Percentiles rank a stretch among this genome's conserved stretches.
Conservation (phyloP, 1,284 basidiomycete species). For the Ganoderma resinaceum region DNA sequence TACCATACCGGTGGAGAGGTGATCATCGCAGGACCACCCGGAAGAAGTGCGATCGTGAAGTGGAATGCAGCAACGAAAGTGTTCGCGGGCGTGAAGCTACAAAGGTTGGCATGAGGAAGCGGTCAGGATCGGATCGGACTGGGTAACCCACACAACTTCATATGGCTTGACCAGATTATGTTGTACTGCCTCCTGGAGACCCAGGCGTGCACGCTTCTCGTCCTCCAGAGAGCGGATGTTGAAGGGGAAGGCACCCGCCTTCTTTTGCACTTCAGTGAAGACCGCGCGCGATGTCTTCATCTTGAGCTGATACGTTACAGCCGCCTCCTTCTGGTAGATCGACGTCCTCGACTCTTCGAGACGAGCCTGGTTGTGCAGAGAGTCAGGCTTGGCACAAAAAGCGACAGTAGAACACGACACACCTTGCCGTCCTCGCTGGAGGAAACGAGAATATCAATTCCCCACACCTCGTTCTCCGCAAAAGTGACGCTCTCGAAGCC, state of each 20-base stretch:
- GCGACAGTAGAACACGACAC: neutral
- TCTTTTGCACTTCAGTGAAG: slow-evolving; percentile 97
- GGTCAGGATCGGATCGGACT: neutral
- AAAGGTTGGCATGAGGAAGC: neutral
- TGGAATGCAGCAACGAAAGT: slow-evolving; percentile 93
- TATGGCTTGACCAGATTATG: slow-evolving; percentile 92
- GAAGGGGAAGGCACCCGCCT: slow-evolving; percentile 98
- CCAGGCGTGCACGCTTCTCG: slow-evolving; percentile 94
- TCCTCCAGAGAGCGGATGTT: slow-evolving; percentile 94
- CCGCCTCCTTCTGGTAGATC: slow-evolving; percentile 90
- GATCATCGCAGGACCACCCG: slow-evolving; percentile 85
- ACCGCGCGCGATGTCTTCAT: slow-evolving; percentile 96
- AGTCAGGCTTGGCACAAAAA: neutral
- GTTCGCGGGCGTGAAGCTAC: slow-evolving; percentile 79
- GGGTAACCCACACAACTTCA: slow-evolving; percentile 79
- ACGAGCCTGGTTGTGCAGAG: slow-evolving; percentile 65
- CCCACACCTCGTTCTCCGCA: slow-evolving; percentile 95
- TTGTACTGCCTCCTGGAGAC: slow-evolving; percentile 94
- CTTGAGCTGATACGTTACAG: slow-evolving; percentile 95
- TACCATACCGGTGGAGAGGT: slow-evolving; percentile 93
- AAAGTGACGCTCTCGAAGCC: slow-evolving; percentile 88
- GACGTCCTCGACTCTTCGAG: slow-evolving; percentile 90
- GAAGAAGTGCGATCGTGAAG: slow-evolving; percentile 91
- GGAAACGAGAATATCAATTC: slow-evolving; percentile 93
- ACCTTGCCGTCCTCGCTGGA: slow-evolving; percentile 91